Evolutionary conservation across 148 eudicot species (phyloP).

Genomic region (Oxyria digyna): DNA sequence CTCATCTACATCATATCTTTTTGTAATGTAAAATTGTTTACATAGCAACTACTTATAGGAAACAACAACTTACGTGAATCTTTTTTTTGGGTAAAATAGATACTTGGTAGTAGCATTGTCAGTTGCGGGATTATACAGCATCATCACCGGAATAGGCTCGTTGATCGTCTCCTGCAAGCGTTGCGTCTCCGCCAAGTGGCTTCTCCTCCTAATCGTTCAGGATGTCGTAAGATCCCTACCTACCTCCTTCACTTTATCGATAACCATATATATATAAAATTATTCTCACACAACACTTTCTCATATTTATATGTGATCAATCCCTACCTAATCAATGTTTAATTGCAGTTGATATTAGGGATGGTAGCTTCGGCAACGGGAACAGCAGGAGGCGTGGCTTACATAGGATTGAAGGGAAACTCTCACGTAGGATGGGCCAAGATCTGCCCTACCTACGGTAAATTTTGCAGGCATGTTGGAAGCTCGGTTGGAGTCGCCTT

Average conservation of each 20-base stretch:
- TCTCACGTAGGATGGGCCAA: conserved; percentile 32
- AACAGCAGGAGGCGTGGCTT: conserved; percentile 48
- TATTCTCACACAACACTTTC: no score
- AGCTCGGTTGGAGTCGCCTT: conserved; percentile 29
- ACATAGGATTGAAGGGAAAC: conserved; percentile 49
- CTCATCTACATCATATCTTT: no score
- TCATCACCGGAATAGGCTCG: conserved; percentile 36
- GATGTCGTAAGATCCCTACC: conserved; percentile 28
- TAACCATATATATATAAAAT: no score
- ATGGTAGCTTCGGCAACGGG: conserved; percentile 68
- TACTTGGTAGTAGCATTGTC: conserved; percentile 57
- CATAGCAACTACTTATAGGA: no score
- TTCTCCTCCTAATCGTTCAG: conserved; percentile 23
- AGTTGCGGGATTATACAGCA: conserved; percentile 42
- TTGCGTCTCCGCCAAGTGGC: conserved; percentile 17
- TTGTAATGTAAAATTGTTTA: no score
- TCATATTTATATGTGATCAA: no score
- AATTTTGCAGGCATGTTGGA: conserved; percentile 38
- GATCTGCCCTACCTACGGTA: conserved; percentile 35
- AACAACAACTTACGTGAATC: background rate
- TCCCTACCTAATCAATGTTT: no score
- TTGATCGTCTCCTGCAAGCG: conserved; percentile 28
- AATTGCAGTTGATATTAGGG: conserved; percentile 51
- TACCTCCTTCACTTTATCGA: no score
- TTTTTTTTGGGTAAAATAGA: conserved; percentile 19